Evolutionary conservation across 768 basidiomycete species (phyloP).

Genomic region (Ephemerocybe angulata): DNA sequence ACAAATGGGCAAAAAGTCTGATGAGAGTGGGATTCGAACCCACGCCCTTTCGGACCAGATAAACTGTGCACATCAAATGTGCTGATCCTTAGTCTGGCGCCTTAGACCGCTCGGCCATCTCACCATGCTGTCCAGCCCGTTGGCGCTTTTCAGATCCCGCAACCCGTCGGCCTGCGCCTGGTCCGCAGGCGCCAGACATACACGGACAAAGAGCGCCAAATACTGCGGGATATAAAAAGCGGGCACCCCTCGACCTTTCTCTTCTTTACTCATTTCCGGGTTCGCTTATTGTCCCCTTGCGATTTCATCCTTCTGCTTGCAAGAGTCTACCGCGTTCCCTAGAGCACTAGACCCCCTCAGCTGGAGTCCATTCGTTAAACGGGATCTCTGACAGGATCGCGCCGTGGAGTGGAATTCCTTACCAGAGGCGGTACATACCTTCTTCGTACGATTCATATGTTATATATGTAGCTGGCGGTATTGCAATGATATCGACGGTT

Average conservation of each 20-base stretch:
- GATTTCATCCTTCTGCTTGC: constrained; percentile 7
- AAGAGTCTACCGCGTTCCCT: constrained; percentile 12
- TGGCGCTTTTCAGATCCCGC: neutral
- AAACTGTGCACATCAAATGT: constrained; percentile 21
- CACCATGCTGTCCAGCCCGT: constrained; percentile 20
- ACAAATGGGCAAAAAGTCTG: constrained; percentile 8
- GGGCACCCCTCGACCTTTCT: neutral
- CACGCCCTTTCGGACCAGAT: constrained; percentile 36
- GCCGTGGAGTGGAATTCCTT: constrained; percentile 12
- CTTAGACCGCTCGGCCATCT: constrained; percentile 90
- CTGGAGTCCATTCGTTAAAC: constrained; percentile 11
- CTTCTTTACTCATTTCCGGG: constrained; percentile 8
- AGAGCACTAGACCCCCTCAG: constrained; percentile 6
- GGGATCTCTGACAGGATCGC: neutral
- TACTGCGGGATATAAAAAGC: neutral
- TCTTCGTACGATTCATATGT: neutral
- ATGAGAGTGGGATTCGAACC: constrained; percentile 58
- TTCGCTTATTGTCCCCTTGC: constrained; percentile 13
- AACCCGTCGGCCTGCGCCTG: no score
- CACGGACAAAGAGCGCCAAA: neutral
- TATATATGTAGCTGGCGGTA: neutral
- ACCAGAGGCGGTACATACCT: constrained; percentile 11
- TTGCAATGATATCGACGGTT: no score
- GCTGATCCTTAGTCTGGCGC: constrained; percentile 74
- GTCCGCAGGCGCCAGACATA: neutral